These are phyloP conservation scores for Candida gorgasii DNA, from an alignment of 805 yeast species.

Conservation along the genomic window DNA sequence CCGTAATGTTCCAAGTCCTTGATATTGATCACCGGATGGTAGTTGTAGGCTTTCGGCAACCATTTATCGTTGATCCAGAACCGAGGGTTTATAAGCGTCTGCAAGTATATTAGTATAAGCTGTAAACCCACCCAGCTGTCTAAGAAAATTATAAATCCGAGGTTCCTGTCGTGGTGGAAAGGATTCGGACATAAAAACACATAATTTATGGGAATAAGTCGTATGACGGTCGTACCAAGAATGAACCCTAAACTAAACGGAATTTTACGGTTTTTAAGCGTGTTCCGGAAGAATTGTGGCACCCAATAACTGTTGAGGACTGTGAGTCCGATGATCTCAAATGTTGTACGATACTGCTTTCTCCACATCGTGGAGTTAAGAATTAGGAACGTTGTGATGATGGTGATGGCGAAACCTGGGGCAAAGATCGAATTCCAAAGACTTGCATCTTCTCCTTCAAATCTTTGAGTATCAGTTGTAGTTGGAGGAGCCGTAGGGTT, in stretches of 20 bases:
- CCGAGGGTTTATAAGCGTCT: conserved; percentile 72
- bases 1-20: conserved; percentile 64
- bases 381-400: conserved; percentile 50
- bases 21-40: conserved; percentile 66
- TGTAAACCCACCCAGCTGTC: conserved; percentile 62
- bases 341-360: conserved; percentile 46
- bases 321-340: conserved; percentile 58
- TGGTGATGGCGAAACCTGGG: conserved; percentile 26
- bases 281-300: conserved; percentile 84
- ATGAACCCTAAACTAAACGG: conserved; percentile 72
- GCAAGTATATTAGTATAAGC: conserved; percentile 56
- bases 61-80: conserved; percentile 76
- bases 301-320: conserved; percentile 75
- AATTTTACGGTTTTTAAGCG: conserved; percentile 65
- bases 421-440: conserved; percentile 28
- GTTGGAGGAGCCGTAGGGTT: conserved; percentile 11
- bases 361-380: conserved; percentile 68
- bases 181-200: conserved; percentile 60
- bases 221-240: conserved; percentile 61
- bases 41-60: conserved; percentile 81
- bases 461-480: conserved; percentile 7
- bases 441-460: conserved; percentile 15
- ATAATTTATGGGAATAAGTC: conserved; percentile 68
- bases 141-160: conserved; percentile 46
- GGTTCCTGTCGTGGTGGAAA: conserved; percentile 68